These are phyloP conservation scores for Sanghuangporus sanghuang DNA, from an alignment of 1,284 basidiomycete genomes.

Conservation along the genomic window DNA sequence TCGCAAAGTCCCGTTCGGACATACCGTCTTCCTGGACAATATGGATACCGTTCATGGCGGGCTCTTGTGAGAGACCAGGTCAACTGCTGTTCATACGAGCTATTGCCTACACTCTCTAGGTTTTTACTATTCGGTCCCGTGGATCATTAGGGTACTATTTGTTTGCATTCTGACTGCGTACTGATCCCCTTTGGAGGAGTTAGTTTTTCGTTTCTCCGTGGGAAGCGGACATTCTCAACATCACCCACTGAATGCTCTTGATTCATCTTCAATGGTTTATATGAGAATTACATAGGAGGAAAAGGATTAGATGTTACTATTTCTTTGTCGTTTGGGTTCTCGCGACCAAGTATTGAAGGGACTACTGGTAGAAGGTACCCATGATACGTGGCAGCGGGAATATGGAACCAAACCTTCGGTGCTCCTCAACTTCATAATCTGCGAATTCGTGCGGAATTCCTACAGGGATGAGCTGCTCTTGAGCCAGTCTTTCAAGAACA, in stretches of 20 bases:
- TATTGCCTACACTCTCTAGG: neutral
- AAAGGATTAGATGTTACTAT: too few relatives aligned
- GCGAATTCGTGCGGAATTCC: neutral
- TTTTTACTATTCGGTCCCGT: neutral
- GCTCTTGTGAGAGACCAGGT: neutral
- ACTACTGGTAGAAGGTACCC: conserved; percentile 22
- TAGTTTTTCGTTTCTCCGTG: too few relatives aligned
- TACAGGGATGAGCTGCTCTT: neutral
- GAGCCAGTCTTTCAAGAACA: neutral
- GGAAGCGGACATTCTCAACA: too few relatives aligned
- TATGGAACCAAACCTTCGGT: neutral
- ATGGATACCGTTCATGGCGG: neutral
- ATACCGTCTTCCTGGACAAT: neutral
- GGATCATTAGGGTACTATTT: neutral
- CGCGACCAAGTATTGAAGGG: too few relatives aligned
- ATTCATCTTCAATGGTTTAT: too few relatives aligned
- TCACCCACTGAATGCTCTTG: too few relatives aligned
- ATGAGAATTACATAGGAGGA: too few relatives aligned
- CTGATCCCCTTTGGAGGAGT: too few relatives aligned
- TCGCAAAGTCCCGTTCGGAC: neutral
- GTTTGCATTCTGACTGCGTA: neutral
- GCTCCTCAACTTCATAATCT: neutral
- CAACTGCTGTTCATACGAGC: neutral
- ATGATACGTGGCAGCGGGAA: conserved; percentile 24
- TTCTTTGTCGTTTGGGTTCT: too few relatives aligned